Base-by-base conservation (phyloP, 2,329 filamentous ascomycete species). In the Ceratocystiopsis minuta region DNA sequence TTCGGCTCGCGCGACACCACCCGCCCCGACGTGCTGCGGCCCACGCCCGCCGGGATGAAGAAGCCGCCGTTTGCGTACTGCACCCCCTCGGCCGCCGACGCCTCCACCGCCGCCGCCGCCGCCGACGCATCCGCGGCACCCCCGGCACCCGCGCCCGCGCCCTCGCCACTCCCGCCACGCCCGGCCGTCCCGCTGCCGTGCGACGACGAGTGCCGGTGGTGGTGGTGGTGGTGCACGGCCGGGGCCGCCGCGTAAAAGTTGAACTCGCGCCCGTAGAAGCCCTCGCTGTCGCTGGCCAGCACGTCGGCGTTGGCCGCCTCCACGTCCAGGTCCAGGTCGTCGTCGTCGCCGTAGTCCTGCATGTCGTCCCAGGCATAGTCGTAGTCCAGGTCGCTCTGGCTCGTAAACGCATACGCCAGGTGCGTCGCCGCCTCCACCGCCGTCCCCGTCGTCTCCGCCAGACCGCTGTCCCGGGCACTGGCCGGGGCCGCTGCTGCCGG, bases 251-350 rank as follows among this genome's bases (percentile, higher is more conserved):
- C 85, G 57, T 94, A 98, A 57, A 98, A 98, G 1, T 86, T 87
- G 54, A 98, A 98, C 56, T 98, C 90, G 50, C 86, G 80, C 0
- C 90, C 90, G 54, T 98, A 98, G 64, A 90, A 92, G 0, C 85
- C 88, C 48, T 95, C 88, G 7, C 79, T 79, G 53, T 98, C 90
- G 50, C 85, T 87, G 37, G 90, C 88, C 9, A 98, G 67, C 1
- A 82, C 90, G 55, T 90, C 87, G 1, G 88, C 87, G 51, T 98
- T 98, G 6, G 90, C 90, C 44, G 86, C 90, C 0, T 87, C 88
- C 46, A 98, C 92, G 49, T 96, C 86, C 45, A 84, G 82, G 37
- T 78, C 75, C 45, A 75, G 72, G 49, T 79, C 72, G 45, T 78
- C 73, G 49, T 69, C 54, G 41, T 64, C 64, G 39, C 65, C 12